Conservation (phyloP, 2,329 filamentous ascomycete genomes). For the Fusarium ambrosium region DNA sequence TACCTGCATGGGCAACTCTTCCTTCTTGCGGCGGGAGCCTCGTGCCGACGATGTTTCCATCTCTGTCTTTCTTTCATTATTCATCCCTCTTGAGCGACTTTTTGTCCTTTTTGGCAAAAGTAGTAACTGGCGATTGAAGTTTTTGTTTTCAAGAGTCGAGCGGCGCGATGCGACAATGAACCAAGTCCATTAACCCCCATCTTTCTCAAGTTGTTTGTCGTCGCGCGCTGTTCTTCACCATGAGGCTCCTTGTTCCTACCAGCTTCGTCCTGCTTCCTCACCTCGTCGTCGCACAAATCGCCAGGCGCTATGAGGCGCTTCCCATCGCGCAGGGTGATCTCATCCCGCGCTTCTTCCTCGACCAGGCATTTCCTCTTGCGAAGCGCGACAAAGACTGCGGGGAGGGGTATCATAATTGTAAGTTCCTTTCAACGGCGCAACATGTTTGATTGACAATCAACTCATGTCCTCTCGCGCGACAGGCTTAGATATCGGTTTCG, state of each 20-base stretch:
- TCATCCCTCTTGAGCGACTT: neutral
- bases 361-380: conserved; percentile 46
- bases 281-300: conserved; percentile 26
- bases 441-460: neutral
- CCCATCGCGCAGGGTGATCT: conserved; percentile 45
- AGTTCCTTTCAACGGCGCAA: conserved; percentile 18
- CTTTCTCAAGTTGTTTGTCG: neutral
- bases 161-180: conserved; percentile 29
- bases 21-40: neutral
- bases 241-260: conserved; percentile 31
- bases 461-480: neutral
- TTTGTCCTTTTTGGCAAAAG: neutral
- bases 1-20: conserved; percentile 34
- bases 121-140: neutral
- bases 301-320: conserved; percentile 39
- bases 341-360: conserved; percentile 49
- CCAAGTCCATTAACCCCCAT: neutral
- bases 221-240: conserved; percentile 16
- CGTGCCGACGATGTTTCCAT: conserved; percentile 21
- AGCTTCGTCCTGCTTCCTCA: conserved; percentile 26
- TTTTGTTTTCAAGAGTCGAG: neutral
- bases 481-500: conserved; percentile 60
- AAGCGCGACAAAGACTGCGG: conserved; percentile 49
- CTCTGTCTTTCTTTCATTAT: conserved; percentile 28
- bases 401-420: conserved; percentile 50